Evolutionary conservation across 495 filamentous ascomycete species (phyloP).

Genomic region (Xylaria palmicola): DNA sequence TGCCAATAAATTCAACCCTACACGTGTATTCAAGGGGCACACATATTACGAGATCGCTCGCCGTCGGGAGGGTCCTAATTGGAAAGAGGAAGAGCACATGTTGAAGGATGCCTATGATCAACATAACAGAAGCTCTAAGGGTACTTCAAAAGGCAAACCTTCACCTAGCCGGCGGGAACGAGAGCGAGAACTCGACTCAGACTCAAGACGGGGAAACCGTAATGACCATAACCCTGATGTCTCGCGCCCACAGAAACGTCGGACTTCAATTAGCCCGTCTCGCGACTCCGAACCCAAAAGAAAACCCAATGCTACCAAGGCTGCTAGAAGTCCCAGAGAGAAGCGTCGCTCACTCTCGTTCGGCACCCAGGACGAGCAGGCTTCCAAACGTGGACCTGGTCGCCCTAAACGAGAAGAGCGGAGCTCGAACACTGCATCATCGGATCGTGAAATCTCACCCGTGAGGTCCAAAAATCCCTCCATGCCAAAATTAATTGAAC

Average conservation of each 20-base stretch:
- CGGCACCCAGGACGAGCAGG: slow-evolving; percentile 39
- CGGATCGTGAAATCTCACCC: slow-evolving; percentile 55
- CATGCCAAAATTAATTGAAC: slow-evolving; percentile 48
- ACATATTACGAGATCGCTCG: slow-evolving; percentile 84
- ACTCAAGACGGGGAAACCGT: slow-evolving; percentile 48
- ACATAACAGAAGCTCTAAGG: slow-evolving; percentile 48
- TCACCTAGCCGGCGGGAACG: slow-evolving; percentile 57
- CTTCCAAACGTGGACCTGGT: slow-evolving; percentile 48
- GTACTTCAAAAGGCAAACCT: slow-evolving; percentile 39
- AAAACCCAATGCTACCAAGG: slow-evolving; percentile 31
- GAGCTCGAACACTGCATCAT: slow-evolving; percentile 42
- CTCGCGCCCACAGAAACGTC: slow-evolving; percentile 43
- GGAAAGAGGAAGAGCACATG: slow-evolving; percentile 85
- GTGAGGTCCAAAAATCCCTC: slow-evolving; percentile 38
- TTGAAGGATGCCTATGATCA: slow-evolving; percentile 77
- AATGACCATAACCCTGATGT: slow-evolving; percentile 46
- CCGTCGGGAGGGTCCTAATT: slow-evolving; percentile 76
- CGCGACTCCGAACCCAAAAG: slow-evolving; percentile 42
- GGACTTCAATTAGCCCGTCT: slow-evolving; percentile 45
- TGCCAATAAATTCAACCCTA: slow-evolving; percentile 77
- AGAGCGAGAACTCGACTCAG: slow-evolving; percentile 47
- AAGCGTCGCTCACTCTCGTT: slow-evolving; percentile 41
- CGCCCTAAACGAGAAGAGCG: slow-evolving; percentile 51
- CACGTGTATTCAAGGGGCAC: slow-evolving; percentile 64
- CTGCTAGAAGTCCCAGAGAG: slow-evolving; percentile 41